Percentiles rank a stretch among this genome's conserved stretches.
These are phyloP conservation scores for Pleurotus djamor DNA, from an alignment of 768 basidiomycete genomes.

Conservation along the genomic window DNA sequence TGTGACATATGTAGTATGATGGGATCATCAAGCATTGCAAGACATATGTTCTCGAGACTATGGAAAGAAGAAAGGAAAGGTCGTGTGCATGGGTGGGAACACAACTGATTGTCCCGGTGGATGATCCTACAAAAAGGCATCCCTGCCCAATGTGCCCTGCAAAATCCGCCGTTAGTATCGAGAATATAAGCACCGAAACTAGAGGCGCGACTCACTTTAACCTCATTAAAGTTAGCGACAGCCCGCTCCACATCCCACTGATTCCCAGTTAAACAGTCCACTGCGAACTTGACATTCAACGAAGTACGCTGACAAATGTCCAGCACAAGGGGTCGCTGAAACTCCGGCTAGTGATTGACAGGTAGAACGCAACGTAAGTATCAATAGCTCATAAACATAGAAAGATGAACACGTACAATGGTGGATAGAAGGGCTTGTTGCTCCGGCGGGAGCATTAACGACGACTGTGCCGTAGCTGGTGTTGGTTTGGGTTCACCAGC, in stretches of 20 bases:
- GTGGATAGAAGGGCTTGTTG: slow-evolving; percentile 50
- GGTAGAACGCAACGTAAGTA: slow-evolving; percentile 8
- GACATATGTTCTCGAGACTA: neutral
- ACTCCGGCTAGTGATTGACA: slow-evolving; percentile 50
- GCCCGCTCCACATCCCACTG: slow-evolving; percentile 84
- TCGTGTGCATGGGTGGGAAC: no score
- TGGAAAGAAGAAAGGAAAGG: neutral
- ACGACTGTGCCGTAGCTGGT: slow-evolving; percentile 17
- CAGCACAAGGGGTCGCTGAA: slow-evolving; percentile 67
- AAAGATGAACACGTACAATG: slow-evolving; percentile 40
- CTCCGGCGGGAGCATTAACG: slow-evolving; percentile 31
- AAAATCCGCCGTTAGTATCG: slow-evolving; percentile 17
- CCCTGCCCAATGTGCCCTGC: slow-evolving; percentile 48
- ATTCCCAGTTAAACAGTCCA: slow-evolving; percentile 85
- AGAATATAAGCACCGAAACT: slow-evolving; percentile 1
- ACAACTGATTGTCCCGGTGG: no score
- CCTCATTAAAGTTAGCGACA: slow-evolving; percentile 81
- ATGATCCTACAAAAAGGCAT: slow-evolving; percentile 46
- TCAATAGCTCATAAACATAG: slow-evolving; percentile 9
- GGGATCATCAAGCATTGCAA: neutral
- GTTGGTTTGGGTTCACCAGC: slow-evolving; percentile 32
- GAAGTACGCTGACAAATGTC: slow-evolving; percentile 73
- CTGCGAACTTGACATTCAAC: slow-evolving; percentile 74
- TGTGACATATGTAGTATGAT: slow-evolving; percentile 1
- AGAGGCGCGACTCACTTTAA: slow-evolving; percentile 62